Evolutionary conservation across 495 filamentous ascomycete genomes (phyloP), one percentile per base, ranked within the genome.

Genomic region (Aspergillus conjunctus): DNA sequence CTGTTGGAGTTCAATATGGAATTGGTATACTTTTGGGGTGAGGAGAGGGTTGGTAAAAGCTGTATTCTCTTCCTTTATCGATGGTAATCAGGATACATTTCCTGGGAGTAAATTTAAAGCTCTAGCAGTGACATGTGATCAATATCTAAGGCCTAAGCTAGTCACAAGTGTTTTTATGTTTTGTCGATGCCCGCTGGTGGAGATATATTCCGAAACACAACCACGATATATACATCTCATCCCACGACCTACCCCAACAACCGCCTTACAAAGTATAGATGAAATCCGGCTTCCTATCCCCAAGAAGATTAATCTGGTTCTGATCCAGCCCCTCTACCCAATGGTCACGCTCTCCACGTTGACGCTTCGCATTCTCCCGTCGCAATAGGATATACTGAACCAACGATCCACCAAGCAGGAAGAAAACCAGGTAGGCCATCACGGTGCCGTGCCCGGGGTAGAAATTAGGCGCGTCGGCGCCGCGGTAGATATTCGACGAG

Each of bases 241-340:
- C 20, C 17, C 15, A 22, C 4, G 21, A 21, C 17, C 3, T 37
- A 49, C 26, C 4, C 11, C 26, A n/a, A 3, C 37, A 41, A n/a
- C 15, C 37, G 5, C 12, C 45, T 67, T 59, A 91, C 61, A 87
- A 64, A 6, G 85, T 93, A 68, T 95, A 96, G 3, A 90, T 71
- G 66, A 96, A 96, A 69, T 91, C 88, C 3, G 90, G 91, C 67
- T 86, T 79, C 68, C 66, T 72, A 71, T 97, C 93, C 5, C 93
- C 92, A 52, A 78, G 55, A 33, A 65, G 5, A 31, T 66, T 65
- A 20, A 80, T 68, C 66, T 80, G 58, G 20, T 39, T 64, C 9
- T 62, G 61, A 32, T 60, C 59, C 59, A 77, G 57, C 2, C 76
- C 74, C 18, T 76, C 82, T 8, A 87, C 73, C 83, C 79, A 87